phyloP scores from a whole-genome alignment of 2,329 filamentous ascomycete genomes.

The Hymenotorrendiella dingleyae region DNA sequence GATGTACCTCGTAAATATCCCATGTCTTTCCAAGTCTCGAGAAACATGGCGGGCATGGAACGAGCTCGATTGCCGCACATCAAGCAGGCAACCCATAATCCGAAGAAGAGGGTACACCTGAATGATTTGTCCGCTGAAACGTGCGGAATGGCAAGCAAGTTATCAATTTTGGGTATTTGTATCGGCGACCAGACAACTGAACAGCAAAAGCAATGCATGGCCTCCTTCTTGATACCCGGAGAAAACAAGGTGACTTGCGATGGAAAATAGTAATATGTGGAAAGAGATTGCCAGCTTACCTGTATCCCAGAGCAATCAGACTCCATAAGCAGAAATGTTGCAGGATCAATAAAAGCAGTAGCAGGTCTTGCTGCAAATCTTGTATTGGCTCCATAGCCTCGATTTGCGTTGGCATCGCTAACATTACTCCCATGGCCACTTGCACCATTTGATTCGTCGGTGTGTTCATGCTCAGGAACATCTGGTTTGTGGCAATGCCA shows the following conservation, averaged over 20 bases:
- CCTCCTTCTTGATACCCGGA: constrained; percentile 58
- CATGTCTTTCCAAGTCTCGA: constrained; percentile 42
- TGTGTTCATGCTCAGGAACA: constrained; percentile 40
- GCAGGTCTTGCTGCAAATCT: constrained; percentile 60
- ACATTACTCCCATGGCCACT: constrained; percentile 21
- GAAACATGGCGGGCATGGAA: constrained; percentile 39
- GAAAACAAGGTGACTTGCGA: constrained; percentile 11
- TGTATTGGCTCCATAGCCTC: constrained; percentile 81
- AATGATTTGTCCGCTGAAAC: constrained; percentile 22
- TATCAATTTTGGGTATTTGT: constrained; percentile 59
- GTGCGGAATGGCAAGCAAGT: constrained; percentile 23
- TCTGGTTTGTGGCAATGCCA: constrained; percentile 98
- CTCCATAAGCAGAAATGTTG: constrained; percentile 65
- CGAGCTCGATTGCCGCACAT: constrained; percentile 33
- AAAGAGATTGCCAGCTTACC: constrained; percentile 33
- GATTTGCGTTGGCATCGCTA: constrained; percentile 42
- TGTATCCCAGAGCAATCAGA: constrained; percentile 51
- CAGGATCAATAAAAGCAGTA: constrained; percentile 74
- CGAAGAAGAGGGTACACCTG: constrained; percentile 34
- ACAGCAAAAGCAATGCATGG: constrained; percentile 39
- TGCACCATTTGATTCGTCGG: constrained; percentile 31
- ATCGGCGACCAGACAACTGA: constrained; percentile 59
- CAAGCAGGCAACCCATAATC: constrained; percentile 37
- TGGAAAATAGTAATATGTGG: constrained; percentile 6
- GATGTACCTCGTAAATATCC: constrained; percentile 48